Percentiles rank a stretch among this genome's conserved stretches.
phyloP scores from a whole-genome alignment of 148 eudicot genomes.

The Heliosperma pusillum region DNA sequence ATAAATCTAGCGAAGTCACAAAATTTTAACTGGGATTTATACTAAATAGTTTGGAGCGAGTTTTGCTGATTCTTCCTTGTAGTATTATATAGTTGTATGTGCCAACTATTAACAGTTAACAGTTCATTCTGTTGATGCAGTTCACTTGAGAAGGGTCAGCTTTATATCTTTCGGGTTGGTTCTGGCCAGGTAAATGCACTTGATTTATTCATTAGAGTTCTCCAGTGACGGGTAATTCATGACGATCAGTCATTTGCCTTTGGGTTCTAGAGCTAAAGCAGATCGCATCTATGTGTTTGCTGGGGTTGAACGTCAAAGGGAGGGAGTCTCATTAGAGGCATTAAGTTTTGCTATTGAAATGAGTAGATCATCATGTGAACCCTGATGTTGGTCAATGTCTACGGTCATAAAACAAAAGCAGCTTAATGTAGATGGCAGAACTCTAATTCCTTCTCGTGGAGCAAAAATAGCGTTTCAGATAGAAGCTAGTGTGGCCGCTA shows the following conservation, averaged over 20 bases:
- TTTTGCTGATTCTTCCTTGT: neutral
- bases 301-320: too few species aligned
- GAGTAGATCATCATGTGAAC: neutral
- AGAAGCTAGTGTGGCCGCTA: neutral
- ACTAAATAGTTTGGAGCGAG: neutral
- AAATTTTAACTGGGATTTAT: too few species aligned
- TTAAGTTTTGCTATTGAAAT: too few species aligned
- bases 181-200: slow-evolving; percentile 75
- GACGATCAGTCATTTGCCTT: neutral
- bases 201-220: neutral
- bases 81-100: neutral
- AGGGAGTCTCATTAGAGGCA: too few species aligned
- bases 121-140: slow-evolving; percentile 37
- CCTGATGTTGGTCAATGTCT: too few species aligned
- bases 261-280: too few species aligned
- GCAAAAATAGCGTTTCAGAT: neutral
- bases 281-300: too few species aligned
- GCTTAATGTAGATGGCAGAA: neutral
- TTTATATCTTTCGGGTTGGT: slow-evolving; percentile 88
- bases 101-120: neutral
- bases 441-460: neutral
- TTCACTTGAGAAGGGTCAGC: slow-evolving; percentile 79
- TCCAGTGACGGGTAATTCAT: neutral
- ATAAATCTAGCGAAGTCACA: neutral
- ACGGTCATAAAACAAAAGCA: too few species aligned